Evolutionary conservation across 2,329 filamentous ascomycete species (phyloP).

Genomic region (Colletotrichum spaethianum): DNA sequence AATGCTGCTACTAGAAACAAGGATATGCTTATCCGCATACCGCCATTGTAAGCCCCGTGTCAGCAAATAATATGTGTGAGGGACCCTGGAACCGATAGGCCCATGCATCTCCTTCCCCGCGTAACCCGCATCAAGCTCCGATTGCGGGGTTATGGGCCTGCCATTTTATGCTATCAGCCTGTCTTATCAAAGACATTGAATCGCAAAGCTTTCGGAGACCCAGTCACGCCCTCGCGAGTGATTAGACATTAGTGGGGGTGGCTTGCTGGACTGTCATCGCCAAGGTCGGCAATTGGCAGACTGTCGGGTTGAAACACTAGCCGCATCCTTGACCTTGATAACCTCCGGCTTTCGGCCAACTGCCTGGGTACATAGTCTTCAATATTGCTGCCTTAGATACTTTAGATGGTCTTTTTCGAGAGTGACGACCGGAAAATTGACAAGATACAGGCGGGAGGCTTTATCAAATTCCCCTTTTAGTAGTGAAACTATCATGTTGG

Average conservation of each 20-base stretch:
- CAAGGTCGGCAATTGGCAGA: constrained; percentile 44
- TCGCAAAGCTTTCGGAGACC: not conserved
- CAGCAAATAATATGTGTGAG: constrained; percentile 19
- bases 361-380: not conserved
- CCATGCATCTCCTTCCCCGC: constrained; percentile 22
- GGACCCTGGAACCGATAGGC: not conserved
- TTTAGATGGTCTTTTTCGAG: not conserved
- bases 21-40: constrained; percentile 27
- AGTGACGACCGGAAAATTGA: not conserved
- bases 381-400: not conserved
- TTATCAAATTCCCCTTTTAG: not conserved
- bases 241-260: constrained; percentile 14
- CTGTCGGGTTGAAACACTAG: constrained; percentile 12
- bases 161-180: not conserved
- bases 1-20: not conserved
- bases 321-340: not conserved
- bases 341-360: constrained; percentile 4
- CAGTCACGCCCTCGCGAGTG: not conserved
- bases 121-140: constrained; percentile 10
- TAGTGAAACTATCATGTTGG: not conserved
- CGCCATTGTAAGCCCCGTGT: constrained; percentile 19
- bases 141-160: constrained; percentile 18
- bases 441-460: not conserved
- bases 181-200: not conserved
- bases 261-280: constrained; percentile 29